Evolutionary conservation across 805 yeast genomes (phyloP).

Genomic region (Ascoidea rubescens): DNA sequence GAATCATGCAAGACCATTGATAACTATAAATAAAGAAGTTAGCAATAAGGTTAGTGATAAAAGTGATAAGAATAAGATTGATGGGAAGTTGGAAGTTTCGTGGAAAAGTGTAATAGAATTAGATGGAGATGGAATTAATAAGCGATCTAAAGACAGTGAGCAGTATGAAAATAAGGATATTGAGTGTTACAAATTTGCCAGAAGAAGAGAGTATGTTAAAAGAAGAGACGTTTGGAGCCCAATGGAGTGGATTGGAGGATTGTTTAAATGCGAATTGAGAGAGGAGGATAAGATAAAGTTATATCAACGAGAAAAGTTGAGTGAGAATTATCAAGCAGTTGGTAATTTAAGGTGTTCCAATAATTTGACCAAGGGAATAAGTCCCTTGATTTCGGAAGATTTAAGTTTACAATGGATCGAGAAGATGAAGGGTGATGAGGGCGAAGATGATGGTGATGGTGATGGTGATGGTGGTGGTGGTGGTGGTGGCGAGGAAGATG

Average conservation of each 20-base stretch:
- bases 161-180: too few relatives aligned
- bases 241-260: slow-evolving; percentile 47
- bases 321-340: slow-evolving; percentile 5
- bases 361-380: slow-evolving; percentile 26
- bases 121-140: not conserved
- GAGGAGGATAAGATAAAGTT: slow-evolving; percentile 15
- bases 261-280: slow-evolving; percentile 35
- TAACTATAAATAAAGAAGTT: not conserved
- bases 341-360: slow-evolving; percentile 22
- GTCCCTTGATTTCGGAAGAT: slow-evolving; percentile 49
- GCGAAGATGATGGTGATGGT: slow-evolving; percentile 5
- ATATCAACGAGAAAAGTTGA: slow-evolving; percentile 10
- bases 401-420: slow-evolving; percentile 33
- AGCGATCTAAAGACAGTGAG: not conserved
- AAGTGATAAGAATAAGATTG: too few relatives aligned
- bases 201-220: slow-evolving; percentile 38
- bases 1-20: not conserved
- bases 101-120: not conserved
- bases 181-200: slow-evolving; percentile 41
- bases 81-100: too few relatives aligned
- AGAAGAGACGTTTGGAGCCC: slow-evolving; percentile 38
- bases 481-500: not conserved
- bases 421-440: slow-evolving; percentile 12
- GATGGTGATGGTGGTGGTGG: slow-evolving; percentile 1
- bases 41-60: too few relatives aligned